A percentile compares a stretch with the other conserved stretches of the same genome.
phyloP scores from a whole-genome alignment of 352 stramenopile species.

The Vaucheria bursata region DNA sequence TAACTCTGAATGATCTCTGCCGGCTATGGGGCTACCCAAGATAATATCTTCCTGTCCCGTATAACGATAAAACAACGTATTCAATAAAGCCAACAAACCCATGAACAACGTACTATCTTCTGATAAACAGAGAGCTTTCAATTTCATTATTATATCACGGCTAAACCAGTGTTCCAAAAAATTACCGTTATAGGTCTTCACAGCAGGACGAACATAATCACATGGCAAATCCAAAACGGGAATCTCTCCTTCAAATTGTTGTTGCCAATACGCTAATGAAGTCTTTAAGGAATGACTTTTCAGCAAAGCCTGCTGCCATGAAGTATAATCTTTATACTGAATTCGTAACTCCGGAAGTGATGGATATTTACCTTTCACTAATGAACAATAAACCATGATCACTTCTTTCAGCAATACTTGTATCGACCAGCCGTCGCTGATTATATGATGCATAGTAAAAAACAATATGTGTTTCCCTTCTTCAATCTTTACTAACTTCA shows the following conservation, averaged over 20 bases:
- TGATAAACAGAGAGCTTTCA: too few species aligned
- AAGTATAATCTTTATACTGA: neutral
- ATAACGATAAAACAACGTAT: too few species aligned
- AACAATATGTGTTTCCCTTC: neutral
- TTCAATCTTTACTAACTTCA: neutral
- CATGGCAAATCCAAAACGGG: neutral
- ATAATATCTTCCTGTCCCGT: too few species aligned
- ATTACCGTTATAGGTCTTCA: neutral
- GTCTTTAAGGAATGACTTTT: too few species aligned
- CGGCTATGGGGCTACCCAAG: too few species aligned
- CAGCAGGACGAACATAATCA: neutral
- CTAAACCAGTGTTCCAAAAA: too few species aligned
- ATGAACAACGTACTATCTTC: too few species aligned
- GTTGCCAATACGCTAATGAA: neutral
- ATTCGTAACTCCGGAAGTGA: neutral
- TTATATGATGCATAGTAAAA: neutral
- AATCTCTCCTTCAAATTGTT: neutral
- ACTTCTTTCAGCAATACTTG: neutral
- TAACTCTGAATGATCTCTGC: too few species aligned
- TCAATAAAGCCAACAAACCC: too few species aligned
- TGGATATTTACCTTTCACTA: neutral
- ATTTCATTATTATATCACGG: too few species aligned
- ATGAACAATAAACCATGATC: neutral
- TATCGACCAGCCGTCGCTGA: neutral
- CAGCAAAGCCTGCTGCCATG: neutral